Base-by-base conservation (phyloP, 306 rosid species). In the Castanopsis chinensis region DNA sequence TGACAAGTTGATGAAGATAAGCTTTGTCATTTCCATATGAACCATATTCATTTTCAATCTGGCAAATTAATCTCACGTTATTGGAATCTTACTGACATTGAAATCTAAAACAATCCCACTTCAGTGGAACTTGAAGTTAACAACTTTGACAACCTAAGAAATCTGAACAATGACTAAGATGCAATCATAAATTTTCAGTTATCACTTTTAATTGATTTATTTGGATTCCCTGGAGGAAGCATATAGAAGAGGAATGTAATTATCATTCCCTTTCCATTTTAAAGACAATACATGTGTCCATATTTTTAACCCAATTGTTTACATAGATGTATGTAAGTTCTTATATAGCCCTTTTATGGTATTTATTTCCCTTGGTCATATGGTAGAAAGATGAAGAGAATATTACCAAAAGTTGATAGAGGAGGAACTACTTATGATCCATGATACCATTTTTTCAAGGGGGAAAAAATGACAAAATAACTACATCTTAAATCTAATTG, bases 11-110 rank as follows among this genome's bases (percentile, higher is more conserved):
- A 77, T 82, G 91, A 80, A 94, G 94, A 84, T 94, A 94, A 35
- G 88, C 90, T 83, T 91, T 83, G 87, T 92, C 97, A 65, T 85
- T 85, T 81, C 97, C 98, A 75, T 86, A 94, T 14, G 96, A 94
- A 80, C 98, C 97, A 81, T 52, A 94, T 84, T 94, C 98, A 76
- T 94, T 94, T 86, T 94, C 98, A 88, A 94, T 81, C 97, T 95
- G 97, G 72, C 79, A 81, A 84, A 80, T 84, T 63, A 84, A 80
- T 73, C 70, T 63, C 82, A 64, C 74, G 52, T 54, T 54, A 64
- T 28, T 72, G 43, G 30, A 69, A 55, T 57, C 6, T 76, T 67
- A 63, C 77, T 14, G 73, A 45, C 53, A 19, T 30, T 35, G 67
- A 35, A 35, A 73, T 63, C 35, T 35, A 12, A 41, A 32, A 33